These are phyloP conservation scores for Strobilomyces confusus DNA, from an alignment of 768 basidiomycete genomes.

Conservation along the genomic window DNA sequence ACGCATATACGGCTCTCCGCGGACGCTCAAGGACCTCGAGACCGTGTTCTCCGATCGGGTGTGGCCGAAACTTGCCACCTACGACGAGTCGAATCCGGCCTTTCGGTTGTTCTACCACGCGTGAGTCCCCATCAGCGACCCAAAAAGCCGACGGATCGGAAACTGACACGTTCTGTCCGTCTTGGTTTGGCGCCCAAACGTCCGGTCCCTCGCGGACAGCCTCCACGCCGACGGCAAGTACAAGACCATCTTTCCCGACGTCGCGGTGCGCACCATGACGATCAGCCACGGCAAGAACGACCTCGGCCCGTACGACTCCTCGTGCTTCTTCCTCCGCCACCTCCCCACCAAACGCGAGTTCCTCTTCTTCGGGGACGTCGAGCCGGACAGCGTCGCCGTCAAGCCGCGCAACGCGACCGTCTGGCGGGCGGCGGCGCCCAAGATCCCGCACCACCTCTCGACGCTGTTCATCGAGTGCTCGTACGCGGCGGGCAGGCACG, in stretches of 20 bases:
- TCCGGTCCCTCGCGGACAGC: slow-evolving; percentile 26
- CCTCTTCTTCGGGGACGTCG: slow-evolving; percentile 93
- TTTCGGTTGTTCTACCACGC: slow-evolving; percentile 58
- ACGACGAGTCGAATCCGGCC: slow-evolving; percentile 58
- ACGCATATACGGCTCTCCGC: slow-evolving; percentile 55
- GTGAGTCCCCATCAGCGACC: slow-evolving; percentile 39
- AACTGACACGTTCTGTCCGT: slow-evolving; percentile 3
- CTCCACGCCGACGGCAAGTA: slow-evolving; percentile 53
- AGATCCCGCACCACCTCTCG: slow-evolving; percentile 63
- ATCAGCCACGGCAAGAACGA: slow-evolving; percentile 67
- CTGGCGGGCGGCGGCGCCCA: slow-evolving; percentile 79
- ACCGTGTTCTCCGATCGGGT: slow-evolving; percentile 71
- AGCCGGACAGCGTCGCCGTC: slow-evolving; percentile 72
- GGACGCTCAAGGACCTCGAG: slow-evolving; percentile 66
- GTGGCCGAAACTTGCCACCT: slow-evolving; percentile 84
- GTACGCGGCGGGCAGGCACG: slow-evolving; percentile 67
- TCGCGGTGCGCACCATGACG: slow-evolving; percentile 65
- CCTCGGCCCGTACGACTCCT: slow-evolving; percentile 60
- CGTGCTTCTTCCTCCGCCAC: slow-evolving; percentile 83
- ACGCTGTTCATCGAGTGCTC: slow-evolving; percentile 97
- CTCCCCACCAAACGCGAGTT: slow-evolving; percentile 63
- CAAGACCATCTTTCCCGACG: slow-evolving; percentile 43
- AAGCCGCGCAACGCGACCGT: slow-evolving; percentile 61
- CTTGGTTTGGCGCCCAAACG: background rate
- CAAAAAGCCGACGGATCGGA: slow-evolving; percentile 1